Percentiles rank a stretch among this genome's conserved stretches.
Conservation (phyloP, 371 early-diverging fungal species). For the Phascolomyces articulosus region DNA sequence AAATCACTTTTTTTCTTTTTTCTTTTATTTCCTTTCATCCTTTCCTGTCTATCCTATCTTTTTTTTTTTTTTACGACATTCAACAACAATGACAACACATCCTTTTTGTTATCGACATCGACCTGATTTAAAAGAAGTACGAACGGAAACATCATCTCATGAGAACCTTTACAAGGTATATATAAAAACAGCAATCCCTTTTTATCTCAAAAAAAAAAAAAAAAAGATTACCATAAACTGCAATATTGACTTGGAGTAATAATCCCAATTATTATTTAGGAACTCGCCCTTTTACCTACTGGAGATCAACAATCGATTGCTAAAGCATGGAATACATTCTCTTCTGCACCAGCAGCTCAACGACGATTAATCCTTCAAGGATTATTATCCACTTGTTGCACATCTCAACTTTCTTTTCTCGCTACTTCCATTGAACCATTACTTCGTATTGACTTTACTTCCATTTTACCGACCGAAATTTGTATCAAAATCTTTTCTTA, state of each 20-base stretch:
- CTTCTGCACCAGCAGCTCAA: conserved; percentile 41
- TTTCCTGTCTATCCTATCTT: conserved; percentile 4
- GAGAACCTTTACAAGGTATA: conserved; percentile 20
- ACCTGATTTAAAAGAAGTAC: conserved; percentile 12
- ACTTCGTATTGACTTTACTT: conserved; percentile 71
- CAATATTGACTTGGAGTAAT: background rate
- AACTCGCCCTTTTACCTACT: conserved; percentile 12
- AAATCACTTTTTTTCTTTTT: background rate
- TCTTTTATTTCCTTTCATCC: background rate
- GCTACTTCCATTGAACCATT: conserved; percentile 41
- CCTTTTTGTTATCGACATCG: conserved; percentile 26
- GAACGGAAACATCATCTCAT: conserved; percentile 5
- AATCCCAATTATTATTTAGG: conserved; percentile 3
- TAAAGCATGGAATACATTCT: conserved; percentile 56
- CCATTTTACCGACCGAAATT: conserved; percentile 77
- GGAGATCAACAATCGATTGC: conserved; percentile 42
- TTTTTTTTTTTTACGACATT: background rate
- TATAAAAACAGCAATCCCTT: background rate
- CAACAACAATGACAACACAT: background rate
- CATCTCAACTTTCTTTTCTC: conserved; percentile 52
- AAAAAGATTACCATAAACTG: background rate
- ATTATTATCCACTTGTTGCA: conserved; percentile 55
- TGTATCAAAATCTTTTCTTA: conserved; percentile 79
- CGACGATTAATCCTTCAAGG: conserved; percentile 65
- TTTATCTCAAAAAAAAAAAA: too few relatives aligned